Percentiles rank a stretch among this genome's conserved stretches.
These are phyloP conservation scores for Aspergillus piperis DNA, from an alignment of 2,329 filamentous ascomycete species.

Conservation along the genomic window DNA sequence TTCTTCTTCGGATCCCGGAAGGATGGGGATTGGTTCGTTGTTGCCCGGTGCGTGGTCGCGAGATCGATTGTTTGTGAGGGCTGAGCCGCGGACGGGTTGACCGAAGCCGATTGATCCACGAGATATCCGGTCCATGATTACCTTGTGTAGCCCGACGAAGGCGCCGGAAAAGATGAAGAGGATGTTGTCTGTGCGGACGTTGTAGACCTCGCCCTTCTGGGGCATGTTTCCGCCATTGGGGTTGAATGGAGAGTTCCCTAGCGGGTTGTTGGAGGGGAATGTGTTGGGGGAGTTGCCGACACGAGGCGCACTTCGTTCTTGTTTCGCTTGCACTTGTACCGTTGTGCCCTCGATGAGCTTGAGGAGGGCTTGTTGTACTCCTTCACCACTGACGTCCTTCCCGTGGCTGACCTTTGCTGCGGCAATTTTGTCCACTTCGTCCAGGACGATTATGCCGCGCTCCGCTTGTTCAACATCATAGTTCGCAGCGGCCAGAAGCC, in stretches of 20 bases:
- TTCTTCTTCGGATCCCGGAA: constrained; percentile 67
- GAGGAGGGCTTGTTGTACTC: constrained; percentile 90
- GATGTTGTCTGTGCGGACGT: constrained; percentile 92
- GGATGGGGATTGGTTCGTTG: constrained; percentile 50
- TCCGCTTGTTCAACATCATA: constrained; percentile 84
- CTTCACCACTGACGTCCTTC: constrained; percentile 92
- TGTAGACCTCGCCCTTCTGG: constrained; percentile 62
- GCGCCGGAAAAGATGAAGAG: constrained; percentile 96
- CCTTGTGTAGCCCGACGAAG: constrained; percentile 88
- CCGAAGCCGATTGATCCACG: constrained; percentile 89
- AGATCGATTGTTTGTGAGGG: constrained; percentile 32
- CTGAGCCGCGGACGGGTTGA: constrained; percentile 67
- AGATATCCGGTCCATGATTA: constrained; percentile 81
- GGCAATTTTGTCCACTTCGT: constrained; percentile 97
- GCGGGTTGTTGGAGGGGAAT: constrained; percentile 42
- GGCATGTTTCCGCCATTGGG: constrained; percentile 33
- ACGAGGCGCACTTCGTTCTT: constrained; percentile 46
- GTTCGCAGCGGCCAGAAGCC: constrained; percentile 84
- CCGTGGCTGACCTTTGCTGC: constrained; percentile 83
- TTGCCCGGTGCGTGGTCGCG: constrained; percentile 24
- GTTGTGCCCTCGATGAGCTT: constrained; percentile 97
- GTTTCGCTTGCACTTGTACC: constrained; percentile 84
- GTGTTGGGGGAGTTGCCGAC: constrained; percentile 39
- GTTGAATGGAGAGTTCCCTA: constrained; percentile 34
- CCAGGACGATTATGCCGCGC: constrained; percentile 89